Evolutionary conservation across 345 rosid genomes (phyloP), one percentile per base, ranked within the genome.

Genomic region (Gossypium arboreum): DNA sequence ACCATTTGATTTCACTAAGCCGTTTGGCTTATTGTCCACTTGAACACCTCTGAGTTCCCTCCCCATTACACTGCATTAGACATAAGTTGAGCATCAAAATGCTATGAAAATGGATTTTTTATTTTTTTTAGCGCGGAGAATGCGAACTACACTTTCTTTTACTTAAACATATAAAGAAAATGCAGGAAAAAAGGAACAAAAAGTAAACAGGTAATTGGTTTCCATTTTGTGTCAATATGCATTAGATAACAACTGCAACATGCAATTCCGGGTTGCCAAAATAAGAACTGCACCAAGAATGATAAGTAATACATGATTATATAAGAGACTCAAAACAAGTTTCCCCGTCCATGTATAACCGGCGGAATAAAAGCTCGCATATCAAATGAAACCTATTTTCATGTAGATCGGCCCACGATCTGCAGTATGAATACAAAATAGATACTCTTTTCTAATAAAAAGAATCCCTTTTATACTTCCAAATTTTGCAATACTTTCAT

Each of bases 1-100:
- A 73, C 76, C 81, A 58, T 84, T 77, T 73, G 75, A 85, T 72
- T 86, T 83, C 73, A 79, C 77, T 13, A 69, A 72, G 12, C 83
- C 81, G 75, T 83, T 86, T 2, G 83, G 77, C 65, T 82, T 92
- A 76, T 81, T 86, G 71, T 90, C 94, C 91, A 84, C 84, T 74
- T 82, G 86, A 70, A 85, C 86, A 68, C 81, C 84, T 56, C 79
- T 80, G 73, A 87, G 86, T 73, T 89, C 90, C 81, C 88, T 86
- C 73, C 97, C 97, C 98, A 94, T 94, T 79, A 81, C 80, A 83
- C 96, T 94, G 84, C 85, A 77, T 12, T 13, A 75, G 45, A 48
- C 34, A 44, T 43, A 62, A 24, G 57, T 65, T 51, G 41, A 79
- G 17, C 57, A 74, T 68, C 59, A 67, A 13, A 12, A 67, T 47